Conservation (phyloP, 2,329 filamentous ascomycete species). For the Fusarium sp. region DNA sequence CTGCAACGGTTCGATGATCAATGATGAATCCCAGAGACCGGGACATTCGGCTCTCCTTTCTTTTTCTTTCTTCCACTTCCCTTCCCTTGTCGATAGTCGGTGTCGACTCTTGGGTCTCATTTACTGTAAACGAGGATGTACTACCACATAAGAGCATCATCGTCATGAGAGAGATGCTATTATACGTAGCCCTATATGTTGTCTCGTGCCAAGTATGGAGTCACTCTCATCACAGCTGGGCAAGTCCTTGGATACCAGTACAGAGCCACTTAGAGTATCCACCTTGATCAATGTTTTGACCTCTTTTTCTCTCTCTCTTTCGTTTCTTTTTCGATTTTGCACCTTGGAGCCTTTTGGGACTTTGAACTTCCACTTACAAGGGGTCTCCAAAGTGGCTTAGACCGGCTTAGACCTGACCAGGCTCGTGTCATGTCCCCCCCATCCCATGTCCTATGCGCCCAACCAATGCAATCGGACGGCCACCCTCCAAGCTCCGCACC, state of each 20-base stretch:
- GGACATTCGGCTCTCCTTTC: slow-evolving; percentile 13
- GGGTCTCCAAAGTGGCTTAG: slow-evolving; percentile 39
- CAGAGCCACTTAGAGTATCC: slow-evolving; percentile 31
- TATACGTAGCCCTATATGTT: not conserved
- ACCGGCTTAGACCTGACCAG: slow-evolving; percentile 38
- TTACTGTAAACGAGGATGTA: slow-evolving; percentile 23
- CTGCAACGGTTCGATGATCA: not conserved
- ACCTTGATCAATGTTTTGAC: slow-evolving; percentile 35
- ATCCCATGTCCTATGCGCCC: slow-evolving; percentile 3
- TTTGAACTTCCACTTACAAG: slow-evolving; percentile 13
- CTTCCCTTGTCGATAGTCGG: slow-evolving; percentile 19
- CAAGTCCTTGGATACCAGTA: slow-evolving; percentile 5
- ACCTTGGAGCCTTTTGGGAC: slow-evolving; percentile 4
- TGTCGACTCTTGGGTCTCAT: slow-evolving; percentile 21
- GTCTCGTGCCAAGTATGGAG: slow-evolving; percentile 7
- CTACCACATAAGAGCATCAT: not conserved
- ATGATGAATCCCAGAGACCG: slow-evolving; percentile 2
- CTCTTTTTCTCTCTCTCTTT: slow-evolving; percentile 5
- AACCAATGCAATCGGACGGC: slow-evolving; percentile 34
- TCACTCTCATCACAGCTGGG: slow-evolving; percentile 22
- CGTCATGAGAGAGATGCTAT: not conserved
- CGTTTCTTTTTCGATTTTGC: not conserved
- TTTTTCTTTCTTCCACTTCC: slow-evolving; percentile 4
- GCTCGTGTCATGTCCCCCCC: slow-evolving; percentile 41
- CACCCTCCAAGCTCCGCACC: slow-evolving; percentile 35